Conservation (phyloP, 495 filamentous ascomycete genomes). For the Thermochaetoides thermophila region DNA sequence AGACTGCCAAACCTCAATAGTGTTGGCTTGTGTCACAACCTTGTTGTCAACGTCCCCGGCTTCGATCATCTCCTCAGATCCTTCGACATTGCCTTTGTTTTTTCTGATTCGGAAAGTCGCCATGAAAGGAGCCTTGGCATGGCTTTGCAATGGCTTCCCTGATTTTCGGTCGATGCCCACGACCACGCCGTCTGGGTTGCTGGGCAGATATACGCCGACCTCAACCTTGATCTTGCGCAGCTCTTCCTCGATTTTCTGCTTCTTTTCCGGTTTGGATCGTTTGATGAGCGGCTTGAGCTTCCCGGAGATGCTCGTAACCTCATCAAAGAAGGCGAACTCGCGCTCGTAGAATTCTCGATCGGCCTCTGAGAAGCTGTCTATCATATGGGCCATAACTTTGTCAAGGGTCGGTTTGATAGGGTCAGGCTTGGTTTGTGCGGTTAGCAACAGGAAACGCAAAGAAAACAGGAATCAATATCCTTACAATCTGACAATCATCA, state of each 20-base stretch:
- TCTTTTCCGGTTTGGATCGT: slow-evolving; percentile 88
- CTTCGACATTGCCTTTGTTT: slow-evolving; percentile 37
- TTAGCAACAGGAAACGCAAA: background rate
- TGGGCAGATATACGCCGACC: slow-evolving; percentile 90
- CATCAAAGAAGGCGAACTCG: slow-evolving; percentile 95
- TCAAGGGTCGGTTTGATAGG: slow-evolving; percentile 85
- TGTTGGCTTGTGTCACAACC: slow-evolving; percentile 25
- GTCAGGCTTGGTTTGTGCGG: slow-evolving; percentile 48
- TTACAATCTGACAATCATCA: slow-evolving; percentile 76
- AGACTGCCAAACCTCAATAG: slow-evolving; percentile 91
- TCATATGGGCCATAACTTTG: slow-evolving; percentile 70
- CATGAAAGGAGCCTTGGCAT: slow-evolving; percentile 98
- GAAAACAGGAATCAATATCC: slow-evolving; percentile 11
- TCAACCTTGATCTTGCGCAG: slow-evolving; percentile 92
- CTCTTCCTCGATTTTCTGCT: slow-evolving; percentile 97
- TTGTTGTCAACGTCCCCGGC: slow-evolving; percentile 22
- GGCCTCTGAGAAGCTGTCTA: slow-evolving; percentile 59
- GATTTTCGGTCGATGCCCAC: slow-evolving; percentile 96
- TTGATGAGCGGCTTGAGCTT: slow-evolving; percentile 92
- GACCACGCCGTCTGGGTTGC: slow-evolving; percentile 91
- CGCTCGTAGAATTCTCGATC: slow-evolving; percentile 83
- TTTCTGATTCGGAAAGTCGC: slow-evolving; percentile 95
- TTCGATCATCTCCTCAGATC: slow-evolving; percentile 30
- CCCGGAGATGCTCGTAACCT: slow-evolving; percentile 88
- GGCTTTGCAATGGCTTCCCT: slow-evolving; percentile 90